Conservation (phyloP, 2,329 filamentous ascomycete species). For the Colletotrichum tamarilloi region DNA sequence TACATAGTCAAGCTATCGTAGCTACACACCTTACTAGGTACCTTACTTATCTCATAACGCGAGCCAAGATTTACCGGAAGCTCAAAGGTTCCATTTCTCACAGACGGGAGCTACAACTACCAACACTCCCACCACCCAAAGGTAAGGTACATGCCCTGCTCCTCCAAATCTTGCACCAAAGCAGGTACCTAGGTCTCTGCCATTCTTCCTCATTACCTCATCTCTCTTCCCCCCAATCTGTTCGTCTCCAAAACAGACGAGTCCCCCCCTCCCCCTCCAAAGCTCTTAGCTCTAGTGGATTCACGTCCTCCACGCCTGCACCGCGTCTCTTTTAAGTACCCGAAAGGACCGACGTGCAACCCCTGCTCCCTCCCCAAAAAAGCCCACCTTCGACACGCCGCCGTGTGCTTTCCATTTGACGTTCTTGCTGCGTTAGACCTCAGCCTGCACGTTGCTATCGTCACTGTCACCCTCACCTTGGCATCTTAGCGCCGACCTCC, state of each 20-base stretch:
- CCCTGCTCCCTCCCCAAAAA: slow-evolving; percentile 28
- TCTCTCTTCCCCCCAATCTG: slow-evolving; percentile 11
- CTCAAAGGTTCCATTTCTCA: slow-evolving; percentile 8
- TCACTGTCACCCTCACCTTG: slow-evolving; percentile 28
- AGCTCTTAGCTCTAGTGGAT: slow-evolving; percentile 34
- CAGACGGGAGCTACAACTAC: not conserved
- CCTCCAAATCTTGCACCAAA: not conserved
- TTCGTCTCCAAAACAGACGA: slow-evolving; percentile 23
- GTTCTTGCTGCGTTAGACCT: slow-evolving; percentile 24
- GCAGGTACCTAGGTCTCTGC: not conserved
- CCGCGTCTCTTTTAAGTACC: slow-evolving; percentile 22
- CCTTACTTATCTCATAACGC: not conserved
- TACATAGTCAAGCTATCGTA: not conserved
- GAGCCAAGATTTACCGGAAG: slow-evolving; percentile 4
- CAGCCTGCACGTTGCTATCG: slow-evolving; percentile 29
- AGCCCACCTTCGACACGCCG: slow-evolving; percentile 33
- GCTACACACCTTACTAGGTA: not conserved
- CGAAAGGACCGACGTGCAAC: slow-evolving; percentile 33
- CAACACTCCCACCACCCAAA: not conserved
- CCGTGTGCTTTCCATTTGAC: not conserved
- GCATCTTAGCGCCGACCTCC: slow-evolving; percentile 22
- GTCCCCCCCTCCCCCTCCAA: slow-evolving; percentile 32
- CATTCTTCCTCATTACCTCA: slow-evolving; percentile 22
- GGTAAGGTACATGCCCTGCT: not conserved
- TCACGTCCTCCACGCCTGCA: slow-evolving; percentile 21